These are phyloP conservation scores for Chrysochromulina tobinii DNA, from an alignment of 78 protist genomes.

Conservation along the genomic window DNA sequence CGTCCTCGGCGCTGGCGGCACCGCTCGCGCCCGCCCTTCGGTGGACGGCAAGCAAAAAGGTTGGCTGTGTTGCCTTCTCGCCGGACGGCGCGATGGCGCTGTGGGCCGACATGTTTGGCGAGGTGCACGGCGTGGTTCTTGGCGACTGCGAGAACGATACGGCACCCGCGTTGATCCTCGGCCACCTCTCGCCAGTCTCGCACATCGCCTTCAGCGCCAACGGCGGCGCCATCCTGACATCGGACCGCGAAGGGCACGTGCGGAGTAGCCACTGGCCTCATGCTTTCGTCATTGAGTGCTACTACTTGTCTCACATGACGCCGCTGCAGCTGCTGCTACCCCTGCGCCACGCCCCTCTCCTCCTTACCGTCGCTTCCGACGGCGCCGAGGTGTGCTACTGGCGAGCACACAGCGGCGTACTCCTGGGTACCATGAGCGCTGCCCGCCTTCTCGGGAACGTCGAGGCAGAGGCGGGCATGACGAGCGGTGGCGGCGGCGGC, in stretches of 20 bases:
- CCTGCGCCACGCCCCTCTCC: background rate
- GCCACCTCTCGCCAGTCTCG: background rate
- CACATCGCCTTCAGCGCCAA: background rate
- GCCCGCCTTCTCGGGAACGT: too few species aligned
- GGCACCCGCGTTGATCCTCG: background rate
- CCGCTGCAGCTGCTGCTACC: background rate
- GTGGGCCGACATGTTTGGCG: background rate
- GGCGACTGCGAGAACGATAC: background rate
- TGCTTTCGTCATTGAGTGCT: background rate
- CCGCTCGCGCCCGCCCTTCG: too few species aligned
- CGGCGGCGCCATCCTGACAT: background rate
- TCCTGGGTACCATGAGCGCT: too few species aligned
- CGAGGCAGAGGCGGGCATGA: too few species aligned
- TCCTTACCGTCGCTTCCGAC: background rate
- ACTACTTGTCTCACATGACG: background rate
- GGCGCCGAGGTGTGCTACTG: background rate
- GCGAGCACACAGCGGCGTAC: background rate
- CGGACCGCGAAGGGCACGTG: conserved; percentile 6
- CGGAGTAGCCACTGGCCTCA: background rate
- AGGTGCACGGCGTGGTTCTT: background rate
- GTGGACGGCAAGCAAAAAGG: background rate
- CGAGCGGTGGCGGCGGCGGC: too few species aligned
- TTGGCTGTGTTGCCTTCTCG: background rate
- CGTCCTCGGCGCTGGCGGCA: too few species aligned
- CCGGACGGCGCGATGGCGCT: background rate